Conservation (phyloP, 176 grass and related monocot genomes). For the Elaeis guineensis region DNA sequence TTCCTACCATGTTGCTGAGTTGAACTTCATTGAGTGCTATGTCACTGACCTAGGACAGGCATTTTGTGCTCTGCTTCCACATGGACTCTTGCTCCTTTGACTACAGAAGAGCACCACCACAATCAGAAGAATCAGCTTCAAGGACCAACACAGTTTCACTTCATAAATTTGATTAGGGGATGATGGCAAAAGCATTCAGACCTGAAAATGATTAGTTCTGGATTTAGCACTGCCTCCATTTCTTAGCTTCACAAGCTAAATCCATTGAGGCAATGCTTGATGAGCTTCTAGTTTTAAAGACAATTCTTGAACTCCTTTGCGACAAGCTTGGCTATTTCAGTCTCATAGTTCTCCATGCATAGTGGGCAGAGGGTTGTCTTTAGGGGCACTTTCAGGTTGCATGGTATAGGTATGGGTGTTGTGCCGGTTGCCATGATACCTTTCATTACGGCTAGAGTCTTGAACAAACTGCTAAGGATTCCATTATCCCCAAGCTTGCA, state of each 20-base stretch:
- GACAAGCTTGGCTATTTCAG: slow-evolving; percentile 49
- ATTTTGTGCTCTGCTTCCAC: slow-evolving; percentile 38
- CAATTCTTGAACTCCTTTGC: slow-evolving; percentile 24
- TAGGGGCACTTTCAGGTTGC: background rate
- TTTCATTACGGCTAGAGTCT: slow-evolving; percentile 25
- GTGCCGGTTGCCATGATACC: slow-evolving; percentile 8
- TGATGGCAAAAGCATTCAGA: background rate
- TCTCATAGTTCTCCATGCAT: slow-evolving; percentile 50
- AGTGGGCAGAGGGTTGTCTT: slow-evolving; percentile 36
- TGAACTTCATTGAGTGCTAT: too few relatives aligned
- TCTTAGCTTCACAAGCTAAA: slow-evolving; percentile 27
- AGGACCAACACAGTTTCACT: too few relatives aligned
- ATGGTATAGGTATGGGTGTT: slow-evolving; percentile 5
- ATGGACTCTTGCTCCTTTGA: slow-evolving; percentile 46
- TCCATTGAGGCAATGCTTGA: slow-evolving; percentile 63
- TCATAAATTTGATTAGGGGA: background rate
- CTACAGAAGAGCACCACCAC: slow-evolving; percentile 22
- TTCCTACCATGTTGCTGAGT: too few relatives aligned
- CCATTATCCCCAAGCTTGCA: slow-evolving; percentile 43
- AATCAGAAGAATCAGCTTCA: background rate
- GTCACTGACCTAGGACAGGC: too few relatives aligned
- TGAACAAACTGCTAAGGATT: slow-evolving; percentile 33
- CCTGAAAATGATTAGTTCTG: slow-evolving; percentile 30
- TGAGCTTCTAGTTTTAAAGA: slow-evolving; percentile 17
- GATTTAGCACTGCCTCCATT: slow-evolving; percentile 3